Percentiles rank a stretch among this genome's conserved stretches.
These are phyloP conservation scores for Rhamnella rubrinervis DNA, from an alignment of 331 rosid genomes.

Conservation along the genomic window DNA sequence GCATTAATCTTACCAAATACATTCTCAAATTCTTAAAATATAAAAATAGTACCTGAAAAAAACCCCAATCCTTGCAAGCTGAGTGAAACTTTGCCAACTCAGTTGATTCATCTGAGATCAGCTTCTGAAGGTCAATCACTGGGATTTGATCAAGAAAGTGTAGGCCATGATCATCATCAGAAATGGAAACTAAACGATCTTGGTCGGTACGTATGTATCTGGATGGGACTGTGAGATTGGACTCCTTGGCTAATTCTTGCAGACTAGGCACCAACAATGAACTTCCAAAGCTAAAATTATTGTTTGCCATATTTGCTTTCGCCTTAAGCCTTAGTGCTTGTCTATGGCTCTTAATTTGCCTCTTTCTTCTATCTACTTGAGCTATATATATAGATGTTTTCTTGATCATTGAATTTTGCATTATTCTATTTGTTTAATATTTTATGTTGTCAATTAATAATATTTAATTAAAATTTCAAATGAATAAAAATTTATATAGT, in stretches of 20 bases:
- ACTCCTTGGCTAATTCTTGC: slow-evolving; percentile 24
- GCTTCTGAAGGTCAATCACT: slow-evolving; percentile 16
- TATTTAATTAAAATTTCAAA: too few relatives aligned
- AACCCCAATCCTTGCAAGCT: slow-evolving; percentile 32
- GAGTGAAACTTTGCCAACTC: slow-evolving; percentile 23
- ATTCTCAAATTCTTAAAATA: too few relatives aligned
- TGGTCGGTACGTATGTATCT: slow-evolving; percentile 17
- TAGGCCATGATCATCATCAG: neutral
- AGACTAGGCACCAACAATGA: slow-evolving; percentile 24
- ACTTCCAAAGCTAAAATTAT: neutral
- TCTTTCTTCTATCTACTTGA: neutral
- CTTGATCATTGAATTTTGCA: too few relatives aligned
- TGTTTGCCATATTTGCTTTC: neutral
- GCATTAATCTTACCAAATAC: too few relatives aligned
- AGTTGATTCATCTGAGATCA: neutral
- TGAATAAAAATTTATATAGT: too few relatives aligned
- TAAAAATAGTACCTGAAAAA: slow-evolving; percentile 15
- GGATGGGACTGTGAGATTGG: slow-evolving; percentile 4
- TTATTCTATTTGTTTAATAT: too few relatives aligned
- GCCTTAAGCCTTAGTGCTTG: neutral
- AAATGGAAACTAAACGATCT: neutral
- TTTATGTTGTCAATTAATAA: too few relatives aligned
- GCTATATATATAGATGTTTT: too few relatives aligned
- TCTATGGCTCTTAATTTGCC: neutral
- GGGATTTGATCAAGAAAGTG: slow-evolving; percentile 14